Conservation (phyloP, 1,139 yeast species). For the Blastobotrys serpentis region DNA sequence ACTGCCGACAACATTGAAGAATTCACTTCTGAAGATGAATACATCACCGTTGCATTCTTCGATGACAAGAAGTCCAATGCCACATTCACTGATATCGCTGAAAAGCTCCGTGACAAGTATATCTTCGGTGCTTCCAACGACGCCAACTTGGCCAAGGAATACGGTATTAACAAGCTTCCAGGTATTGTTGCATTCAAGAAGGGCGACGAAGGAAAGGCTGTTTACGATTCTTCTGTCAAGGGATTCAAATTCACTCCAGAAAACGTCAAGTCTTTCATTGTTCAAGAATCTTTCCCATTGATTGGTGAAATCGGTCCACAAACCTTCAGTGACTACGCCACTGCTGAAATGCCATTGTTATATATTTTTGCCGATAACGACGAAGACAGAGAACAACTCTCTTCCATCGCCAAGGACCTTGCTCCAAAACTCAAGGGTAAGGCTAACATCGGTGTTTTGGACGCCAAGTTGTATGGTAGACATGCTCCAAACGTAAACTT, state of each 20-base stretch:
- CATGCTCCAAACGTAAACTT: constrained; percentile 89
- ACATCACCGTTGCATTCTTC: constrained; percentile 48
- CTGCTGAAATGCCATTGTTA: constrained; percentile 73
- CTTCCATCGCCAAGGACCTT: constrained; percentile 54
- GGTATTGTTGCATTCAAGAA: constrained; percentile 50
- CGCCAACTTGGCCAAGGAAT: constrained; percentile 47
- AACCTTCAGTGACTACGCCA: constrained; percentile 74
- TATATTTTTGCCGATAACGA: constrained; percentile 77
- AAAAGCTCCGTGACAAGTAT: constrained; percentile 57
- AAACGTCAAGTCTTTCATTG: constrained; percentile 54
- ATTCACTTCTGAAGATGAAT: constrained; percentile 47
- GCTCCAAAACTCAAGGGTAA: constrained; percentile 79
- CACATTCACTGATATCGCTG: constrained; percentile 57
- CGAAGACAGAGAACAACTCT: constrained; percentile 62
- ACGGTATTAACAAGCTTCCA: constrained; percentile 46
- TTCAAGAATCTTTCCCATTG: constrained; percentile 73
- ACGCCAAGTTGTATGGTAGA: constrained; percentile 76
- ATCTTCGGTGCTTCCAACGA: constrained; percentile 59
- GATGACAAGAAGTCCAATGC: constrained; percentile 44
- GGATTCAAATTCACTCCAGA: constrained; percentile 35
- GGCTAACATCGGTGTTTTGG: constrained; percentile 84
- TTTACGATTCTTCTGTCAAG: constrained; percentile 41
- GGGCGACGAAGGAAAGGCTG: constrained; percentile 42
- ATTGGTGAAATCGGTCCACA: constrained; percentile 89
- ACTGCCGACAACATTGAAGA: constrained; percentile 52